Evolutionary conservation across 805 yeast genomes (phyloP), one percentile per base, ranked within the genome.

Genomic region (Starmerella stellata): DNA sequence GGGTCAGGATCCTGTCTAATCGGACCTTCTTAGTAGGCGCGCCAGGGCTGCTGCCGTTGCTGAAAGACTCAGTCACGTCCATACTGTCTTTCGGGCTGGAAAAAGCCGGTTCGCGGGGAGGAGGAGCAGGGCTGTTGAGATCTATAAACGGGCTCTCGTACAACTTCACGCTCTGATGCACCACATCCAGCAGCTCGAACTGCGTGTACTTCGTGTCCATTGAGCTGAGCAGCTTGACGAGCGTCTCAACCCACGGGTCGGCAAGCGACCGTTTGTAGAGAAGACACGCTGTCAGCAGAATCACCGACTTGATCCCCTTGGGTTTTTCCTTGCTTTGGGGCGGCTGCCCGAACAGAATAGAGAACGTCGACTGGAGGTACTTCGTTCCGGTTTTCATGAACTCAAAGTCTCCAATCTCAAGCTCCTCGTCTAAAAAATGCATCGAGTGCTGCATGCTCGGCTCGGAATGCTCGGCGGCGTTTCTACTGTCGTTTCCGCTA

Each of bases 361-460:
- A 16, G 29, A 35, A 42, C 21, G 52, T 36, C 9, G 30, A 32
- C 14, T 44, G 44, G 23, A 53, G 29, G 30, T 52, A 52, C 36
- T 30, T 30, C 24, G 47, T 38, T 2, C 53, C 53, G 28, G 50
- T 52, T 21, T 47, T 42, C 37, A 54, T 41, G 40, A 52, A 49
- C 30, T 30, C 39, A 36, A 41, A 47, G 37, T 43, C 41, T 15
- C 45, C 45, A 17, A 44, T 30, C 15, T 37, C 38, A 15, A 35
- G 36, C 34, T 28, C 39, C 20, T 35, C 32, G 30, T 38, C 35
- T 21, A 20, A 19, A n/a, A n/a, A n/a, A n/a, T n/a, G n/a, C n/a
- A n/a, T n/a, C 21, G 17, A 21, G n/a, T 14, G 11, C 30, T 2
- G 33, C 14, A 7, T n/a, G 18, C 11, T 21, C 8, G 21, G 7